phyloP scores from a whole-genome alignment of 176 grass and related monocot species.

The Secale cereale region DNA sequence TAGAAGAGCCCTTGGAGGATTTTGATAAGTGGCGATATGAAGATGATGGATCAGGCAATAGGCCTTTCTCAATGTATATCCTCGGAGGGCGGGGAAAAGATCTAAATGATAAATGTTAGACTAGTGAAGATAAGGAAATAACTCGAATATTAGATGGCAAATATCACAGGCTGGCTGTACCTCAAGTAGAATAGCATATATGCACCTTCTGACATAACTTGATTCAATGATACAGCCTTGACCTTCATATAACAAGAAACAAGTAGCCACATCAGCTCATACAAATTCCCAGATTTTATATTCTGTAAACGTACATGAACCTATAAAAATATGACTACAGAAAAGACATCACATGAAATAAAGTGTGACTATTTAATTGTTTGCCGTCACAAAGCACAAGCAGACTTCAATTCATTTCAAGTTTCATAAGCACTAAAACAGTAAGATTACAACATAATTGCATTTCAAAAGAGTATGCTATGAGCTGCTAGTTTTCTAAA shows the following conservation, averaged over 20 bases:
- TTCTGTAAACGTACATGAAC: neutral
- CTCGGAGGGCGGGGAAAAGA: conserved; percentile 82
- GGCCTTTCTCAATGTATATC: conserved; percentile 62
- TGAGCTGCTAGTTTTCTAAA: neutral
- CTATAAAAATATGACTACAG: neutral
- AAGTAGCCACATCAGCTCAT: neutral
- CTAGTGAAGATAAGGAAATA: neutral
- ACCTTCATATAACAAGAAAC: conserved; percentile 49
- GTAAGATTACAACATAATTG: conserved; percentile 6
- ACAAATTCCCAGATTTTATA: neutral
- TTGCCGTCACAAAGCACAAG: neutral
- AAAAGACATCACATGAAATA: neutral
- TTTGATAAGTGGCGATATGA: conserved; percentile 48
- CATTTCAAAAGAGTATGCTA: neutral
- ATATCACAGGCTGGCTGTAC: conserved; percentile 15
- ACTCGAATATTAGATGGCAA: neutral
- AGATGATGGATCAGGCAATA: conserved; percentile 32
- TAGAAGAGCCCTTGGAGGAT: conserved; percentile 48
- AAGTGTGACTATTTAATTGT: neutral
- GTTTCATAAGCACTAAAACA: conserved; percentile 1
- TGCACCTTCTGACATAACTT: conserved; percentile 99
- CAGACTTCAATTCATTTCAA: conserved; percentile 7
- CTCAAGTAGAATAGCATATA: conserved; percentile 99
- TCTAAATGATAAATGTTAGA: conserved; percentile 50
- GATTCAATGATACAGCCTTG: conserved; percentile 72